Evolutionary conservation across 2,329 filamentous ascomycete genomes (phyloP), one percentile per base, ranked within the genome.

Genomic region (Aureobasidium sp.): DNA sequence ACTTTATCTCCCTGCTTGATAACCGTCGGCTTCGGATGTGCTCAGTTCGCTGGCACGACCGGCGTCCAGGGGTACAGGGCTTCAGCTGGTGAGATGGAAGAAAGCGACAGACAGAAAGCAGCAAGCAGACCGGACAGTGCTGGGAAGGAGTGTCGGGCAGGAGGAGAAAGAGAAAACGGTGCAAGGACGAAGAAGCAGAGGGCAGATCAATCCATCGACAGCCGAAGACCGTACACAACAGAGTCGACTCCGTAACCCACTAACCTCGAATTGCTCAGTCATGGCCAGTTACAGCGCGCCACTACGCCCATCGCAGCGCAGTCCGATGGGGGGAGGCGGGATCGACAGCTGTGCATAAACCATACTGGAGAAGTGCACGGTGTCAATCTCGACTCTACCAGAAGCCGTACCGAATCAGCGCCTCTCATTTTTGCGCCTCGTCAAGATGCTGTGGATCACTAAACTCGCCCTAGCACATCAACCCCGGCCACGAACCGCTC

Each of bases 301-400:
- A 41, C 36, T 23, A 15, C 26, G 37, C 26, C 36, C n/a, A 17
- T 52, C 34, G 52, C 37, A 55, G 52, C 52, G 52, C 39, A 57
- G 53, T 59, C 55, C 55, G 55, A 58, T 47, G 55, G 55, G 55
- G 37, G 55, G 41, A 37, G 20, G 29, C 42, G 44, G 42, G 55
- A 59, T 59, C 55, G 42, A 36, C 55, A 34, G 13, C 20, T 26
- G 41, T 59, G 55, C 55, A 59, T 47, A 47, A 47, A 47, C 55
- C 34, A 37, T 15, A 37, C 34, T 47, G 41, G 55, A 37, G 42
- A 36, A 39, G 29, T 15, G 53, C 53, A 57, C 53, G 41, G 53
- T 27, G 17, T 2, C 3, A 3, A 57, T 44, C 27, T 34, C 41
- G n/a, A 34, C 41, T 46, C 12, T 51, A 51, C 20, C 27, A 17